phyloP scores from a whole-genome alignment of 2,329 filamentous ascomycete genomes.

The Aspergillus spinulosporus region DNA sequence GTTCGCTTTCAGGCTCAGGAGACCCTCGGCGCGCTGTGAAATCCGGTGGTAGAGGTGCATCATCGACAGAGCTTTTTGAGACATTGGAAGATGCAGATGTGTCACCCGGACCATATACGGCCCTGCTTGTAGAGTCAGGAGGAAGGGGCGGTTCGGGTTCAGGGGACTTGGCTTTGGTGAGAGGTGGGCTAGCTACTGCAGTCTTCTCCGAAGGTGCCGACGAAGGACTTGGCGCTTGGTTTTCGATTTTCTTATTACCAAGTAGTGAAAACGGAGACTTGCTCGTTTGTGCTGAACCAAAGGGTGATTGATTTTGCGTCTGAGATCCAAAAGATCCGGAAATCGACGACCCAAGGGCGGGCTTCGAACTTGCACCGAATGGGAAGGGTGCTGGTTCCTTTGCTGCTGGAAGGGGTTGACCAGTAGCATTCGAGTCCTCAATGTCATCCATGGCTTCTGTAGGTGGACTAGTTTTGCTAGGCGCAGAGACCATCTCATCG shows the following conservation, averaged over 20 bases:
- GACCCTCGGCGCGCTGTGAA: conserved; percentile 26
- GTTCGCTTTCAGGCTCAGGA: conserved; percentile 21
- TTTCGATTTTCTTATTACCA: conserved; percentile 26
- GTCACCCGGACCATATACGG: conserved; percentile 48
- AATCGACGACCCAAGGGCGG: conserved; percentile 27
- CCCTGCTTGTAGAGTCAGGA: conserved; percentile 50
- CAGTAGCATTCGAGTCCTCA: conserved; percentile 30
- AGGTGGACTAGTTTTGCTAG: conserved; percentile 35
- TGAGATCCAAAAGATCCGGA: conserved; percentile 32
- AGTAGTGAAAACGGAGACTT: conserved; percentile 36
- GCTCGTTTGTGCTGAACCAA: conserved; percentile 26
- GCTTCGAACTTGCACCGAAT: conserved; percentile 30
- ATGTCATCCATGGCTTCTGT: conserved; percentile 41
- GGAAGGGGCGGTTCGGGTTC: conserved; percentile 44
- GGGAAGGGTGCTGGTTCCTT: conserved; percentile 25
- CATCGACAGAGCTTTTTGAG: conserved; percentile 43
- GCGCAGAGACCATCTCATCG: conserved; percentile 41
- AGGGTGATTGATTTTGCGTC: conserved; percentile 28
- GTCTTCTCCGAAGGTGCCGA: conserved; percentile 38
- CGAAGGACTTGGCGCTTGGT: conserved; percentile 30
- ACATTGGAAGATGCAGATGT: conserved; percentile 50
- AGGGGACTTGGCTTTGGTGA: conserved; percentile 36
- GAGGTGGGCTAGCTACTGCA: conserved; percentile 27
- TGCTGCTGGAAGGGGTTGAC: conserved; percentile 25
- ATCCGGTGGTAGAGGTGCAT: conserved; percentile 41